Evolutionary conservation across 441 rosid species (phyloP).

Genomic region (Corymbia citriodora): DNA sequence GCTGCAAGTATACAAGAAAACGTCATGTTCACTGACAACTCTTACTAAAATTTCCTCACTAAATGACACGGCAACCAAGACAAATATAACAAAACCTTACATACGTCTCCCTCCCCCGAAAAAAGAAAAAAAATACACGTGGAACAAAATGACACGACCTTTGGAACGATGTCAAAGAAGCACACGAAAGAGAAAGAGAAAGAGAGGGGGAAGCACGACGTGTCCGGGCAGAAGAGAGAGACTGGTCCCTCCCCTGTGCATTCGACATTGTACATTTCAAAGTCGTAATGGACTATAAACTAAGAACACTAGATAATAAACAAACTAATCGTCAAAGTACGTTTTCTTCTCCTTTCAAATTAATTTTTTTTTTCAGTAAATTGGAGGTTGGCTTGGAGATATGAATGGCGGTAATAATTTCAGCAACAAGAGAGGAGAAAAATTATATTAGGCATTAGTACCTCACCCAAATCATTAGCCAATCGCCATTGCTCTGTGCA

Average conservation of each 20-base stretch:
- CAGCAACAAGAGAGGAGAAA: not conserved
- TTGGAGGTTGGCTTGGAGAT: not conserved
- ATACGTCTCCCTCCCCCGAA: not conserved
- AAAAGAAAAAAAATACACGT: too few species aligned
- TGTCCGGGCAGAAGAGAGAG: not conserved
- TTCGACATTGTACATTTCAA: not conserved
- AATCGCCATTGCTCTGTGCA: not conserved
- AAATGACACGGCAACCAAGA: not conserved
- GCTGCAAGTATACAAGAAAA: not conserved
- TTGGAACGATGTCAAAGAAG: not conserved
- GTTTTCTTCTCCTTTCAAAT: not conserved
- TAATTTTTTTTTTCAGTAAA: not conserved
- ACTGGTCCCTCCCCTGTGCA: not conserved
- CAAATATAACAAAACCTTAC: not conserved
- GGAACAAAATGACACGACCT: not conserved
- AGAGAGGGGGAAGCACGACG: not conserved
- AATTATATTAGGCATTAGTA: not conserved
- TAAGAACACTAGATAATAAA: not conserved
- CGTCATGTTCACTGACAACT: not conserved
- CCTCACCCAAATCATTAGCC: not conserved
- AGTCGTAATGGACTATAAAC: not conserved
- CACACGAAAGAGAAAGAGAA: not conserved
- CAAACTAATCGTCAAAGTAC: not conserved
- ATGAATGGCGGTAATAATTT: not conserved
- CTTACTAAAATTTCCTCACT: not conserved